A percentile compares a stretch with the other conserved stretches of the same genome.
These are phyloP conservation scores for Fusarium albidum DNA, from an alignment of 2,329 filamentous ascomycete species.

Conservation along the genomic window DNA sequence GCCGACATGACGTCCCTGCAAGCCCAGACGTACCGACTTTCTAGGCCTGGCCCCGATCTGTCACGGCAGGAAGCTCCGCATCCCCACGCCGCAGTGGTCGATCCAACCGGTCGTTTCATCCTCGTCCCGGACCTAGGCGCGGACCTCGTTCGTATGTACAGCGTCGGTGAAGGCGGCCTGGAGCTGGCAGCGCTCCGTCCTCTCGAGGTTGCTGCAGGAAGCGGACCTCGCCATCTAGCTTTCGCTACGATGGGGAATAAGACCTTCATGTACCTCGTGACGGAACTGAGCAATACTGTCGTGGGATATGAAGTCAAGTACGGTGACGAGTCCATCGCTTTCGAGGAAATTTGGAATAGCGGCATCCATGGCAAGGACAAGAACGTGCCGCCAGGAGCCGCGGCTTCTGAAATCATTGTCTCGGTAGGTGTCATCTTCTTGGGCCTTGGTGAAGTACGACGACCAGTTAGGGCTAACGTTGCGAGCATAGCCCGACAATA, in stretches of 20 bases:
- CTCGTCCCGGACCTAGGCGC: slow-evolving; percentile 72
- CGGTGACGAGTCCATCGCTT: slow-evolving; percentile 49
- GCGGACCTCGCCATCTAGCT: slow-evolving; percentile 71
- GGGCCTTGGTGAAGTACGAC: not conserved
- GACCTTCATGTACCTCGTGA: slow-evolving; percentile 67
- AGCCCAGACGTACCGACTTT: slow-evolving; percentile 50
- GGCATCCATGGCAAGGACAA: slow-evolving; percentile 56
- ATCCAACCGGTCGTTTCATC: slow-evolving; percentile 70
- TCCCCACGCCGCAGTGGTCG: slow-evolving; percentile 70
- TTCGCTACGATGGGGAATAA: slow-evolving; percentile 58
- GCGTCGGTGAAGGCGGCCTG: slow-evolving; percentile 53
- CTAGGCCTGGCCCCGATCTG: slow-evolving; percentile 47
- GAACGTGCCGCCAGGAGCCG: slow-evolving; percentile 50
- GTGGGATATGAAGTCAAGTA: slow-evolving; percentile 66
- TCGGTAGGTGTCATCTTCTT: slow-evolving; percentile 56
- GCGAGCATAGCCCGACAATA: slow-evolving; percentile 59
- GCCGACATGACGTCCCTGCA: slow-evolving; percentile 47
- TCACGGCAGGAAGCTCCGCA: slow-evolving; percentile 65
- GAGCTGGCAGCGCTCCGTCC: slow-evolving; percentile 52
- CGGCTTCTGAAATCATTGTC: slow-evolving; percentile 64
- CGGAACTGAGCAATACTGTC: slow-evolving; percentile 67
- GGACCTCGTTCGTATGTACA: slow-evolving; percentile 67
- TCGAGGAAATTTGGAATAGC: slow-evolving; percentile 57
- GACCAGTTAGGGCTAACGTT: not conserved
- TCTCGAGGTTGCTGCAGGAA: slow-evolving; percentile 57